Base-by-base conservation (phyloP, 1,139 yeast genomes). In the Geotrichum restrictum region DNA sequence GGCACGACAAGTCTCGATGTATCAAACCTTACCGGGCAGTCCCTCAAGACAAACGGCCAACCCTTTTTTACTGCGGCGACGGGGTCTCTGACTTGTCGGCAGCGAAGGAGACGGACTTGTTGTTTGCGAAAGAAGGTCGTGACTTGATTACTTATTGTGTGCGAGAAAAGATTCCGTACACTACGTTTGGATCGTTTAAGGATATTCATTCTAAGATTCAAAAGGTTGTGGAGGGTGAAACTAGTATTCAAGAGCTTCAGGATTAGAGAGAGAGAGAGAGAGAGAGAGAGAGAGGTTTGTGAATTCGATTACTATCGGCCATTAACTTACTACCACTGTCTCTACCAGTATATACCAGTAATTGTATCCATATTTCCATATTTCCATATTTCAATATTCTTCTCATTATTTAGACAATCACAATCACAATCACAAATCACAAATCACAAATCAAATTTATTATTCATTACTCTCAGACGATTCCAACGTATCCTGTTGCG, bases 61-160 rank as follows among this genome's bases (percentile, higher is more conserved):
- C 75, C 43, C 75, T 89, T 62, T 87, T 91, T 68, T 93, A 93
- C 74, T 88, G 95, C 66, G 98, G 98, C 54, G 98, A 93, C 68
- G 98, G 98, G 56, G 96, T 93, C 27, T 84, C 95, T 52, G 98
- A 93, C 69, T 75, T 93, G 61, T 82, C 89, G 57, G 98, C 98
- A 27, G 98, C 98, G 31, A 83, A 85, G 66, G 97, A 93, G 69
- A 89, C 98, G 48, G 91, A 93, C 69, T 75, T 91, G 62, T 74
- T 93, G 61, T 93, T 93, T 70, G 98, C 98, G 51, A 93, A 89
- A 73, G 81, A 82, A 59, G 98, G 97, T 45, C 82, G 85, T 63
- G 98, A 93, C 68, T 78, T 93, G 62, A 85, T 93, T 61, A 84
- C 82, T 49, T 91, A 81, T 72, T 93, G 98, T 72, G 77, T 77